Base-by-base conservation (phyloP, 495 filamentous ascomycete species). In the Annulohypoxylon bovei region DNA sequence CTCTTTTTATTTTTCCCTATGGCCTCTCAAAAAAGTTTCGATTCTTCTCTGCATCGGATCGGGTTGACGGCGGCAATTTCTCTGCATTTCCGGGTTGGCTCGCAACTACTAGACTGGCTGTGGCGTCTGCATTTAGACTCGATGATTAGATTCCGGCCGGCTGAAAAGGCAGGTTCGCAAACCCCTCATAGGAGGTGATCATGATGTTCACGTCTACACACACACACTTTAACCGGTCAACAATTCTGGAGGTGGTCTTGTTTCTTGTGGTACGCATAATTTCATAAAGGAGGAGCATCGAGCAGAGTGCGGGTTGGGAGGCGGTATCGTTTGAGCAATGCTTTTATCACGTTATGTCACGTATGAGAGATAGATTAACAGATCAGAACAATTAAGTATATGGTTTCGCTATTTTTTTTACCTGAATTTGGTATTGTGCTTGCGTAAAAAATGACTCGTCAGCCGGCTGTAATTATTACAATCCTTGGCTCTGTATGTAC, bases 1-100 rank as follows among this genome's bases (percentile, higher is more conserved):
- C 23, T 11, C 6, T 58, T 39, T 18, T 62, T 57, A 37, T 14
- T n/a, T 58, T 54, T 44, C 12, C n/a, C 18, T 53, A 16, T 40
- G 57, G 44, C 39, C 47, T 68, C 62, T 59, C 58, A 69, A 62
- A 79, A 66, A 79, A 80, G 73, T 74, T 80, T 76, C 70, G 67
- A 77, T 76, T 77, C 68, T 71, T 68, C 54, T 72, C 73, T 79
- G 76, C 75, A 76, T 81, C 77, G 80, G 75, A 81, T 80, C 76
- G 81, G 80, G 78, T 72, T 80, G 80, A 72, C 66, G 77, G 80
- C 67, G 80, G 80, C 69, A 75, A 70, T 69, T 70, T 70, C 72
- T 79, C 77, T 82, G 77, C 79, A 81, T 82, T 78, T 77, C 78
- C 68, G 80, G 77, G 71, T 72, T 73, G 77, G 76, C 66, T 79